Conservation (phyloP, 225 moss, liverwort and hornwort genomes). For the Neckera pumila region DNA sequence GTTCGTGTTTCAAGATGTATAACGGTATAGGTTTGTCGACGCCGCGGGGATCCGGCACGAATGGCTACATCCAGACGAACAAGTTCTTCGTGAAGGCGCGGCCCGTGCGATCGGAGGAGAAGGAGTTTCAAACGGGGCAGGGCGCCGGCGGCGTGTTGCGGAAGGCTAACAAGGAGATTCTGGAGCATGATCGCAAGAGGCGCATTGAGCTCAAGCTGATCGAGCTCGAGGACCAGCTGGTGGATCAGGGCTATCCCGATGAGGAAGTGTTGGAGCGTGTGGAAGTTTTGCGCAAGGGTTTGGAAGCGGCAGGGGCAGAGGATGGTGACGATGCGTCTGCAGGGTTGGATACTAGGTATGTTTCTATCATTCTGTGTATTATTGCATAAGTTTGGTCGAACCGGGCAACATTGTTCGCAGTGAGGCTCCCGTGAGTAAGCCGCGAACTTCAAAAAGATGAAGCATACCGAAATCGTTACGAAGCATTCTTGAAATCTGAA, state of each 20-base stretch:
- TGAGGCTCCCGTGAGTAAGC: not conserved
- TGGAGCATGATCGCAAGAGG: constrained; percentile 93
- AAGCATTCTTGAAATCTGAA: not conserved
- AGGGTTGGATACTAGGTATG: constrained; percentile 19
- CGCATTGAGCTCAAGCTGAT: constrained; percentile 90
- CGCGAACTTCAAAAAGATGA: not conserved
- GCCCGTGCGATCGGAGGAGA: constrained; percentile 70
- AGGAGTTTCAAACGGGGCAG: constrained; percentile 86
- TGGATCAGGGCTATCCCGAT: constrained; percentile 70
- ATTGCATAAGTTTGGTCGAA: not conserved
- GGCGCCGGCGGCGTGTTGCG: constrained; percentile 86
- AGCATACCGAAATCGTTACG: not conserved
- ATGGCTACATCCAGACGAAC: constrained; percentile 97
- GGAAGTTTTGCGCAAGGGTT: constrained; percentile 43
- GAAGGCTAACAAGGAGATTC: constrained; percentile 85
- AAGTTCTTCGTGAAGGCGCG: constrained; percentile 92
- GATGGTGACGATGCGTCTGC: constrained; percentile 38
- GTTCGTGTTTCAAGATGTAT: constrained; percentile 44
- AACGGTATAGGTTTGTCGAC: constrained; percentile 95
- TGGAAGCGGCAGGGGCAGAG: constrained; percentile 59
- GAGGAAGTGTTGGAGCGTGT: constrained; percentile 75
- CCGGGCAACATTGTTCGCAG: not conserved
- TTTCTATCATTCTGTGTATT: not conserved
- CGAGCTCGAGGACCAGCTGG: constrained; percentile 83
- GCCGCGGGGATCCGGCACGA: constrained; percentile 94